Evolutionary conservation across 2,329 filamentous ascomycete genomes (phyloP).

Genomic region (Lecanicillium sp.): DNA sequence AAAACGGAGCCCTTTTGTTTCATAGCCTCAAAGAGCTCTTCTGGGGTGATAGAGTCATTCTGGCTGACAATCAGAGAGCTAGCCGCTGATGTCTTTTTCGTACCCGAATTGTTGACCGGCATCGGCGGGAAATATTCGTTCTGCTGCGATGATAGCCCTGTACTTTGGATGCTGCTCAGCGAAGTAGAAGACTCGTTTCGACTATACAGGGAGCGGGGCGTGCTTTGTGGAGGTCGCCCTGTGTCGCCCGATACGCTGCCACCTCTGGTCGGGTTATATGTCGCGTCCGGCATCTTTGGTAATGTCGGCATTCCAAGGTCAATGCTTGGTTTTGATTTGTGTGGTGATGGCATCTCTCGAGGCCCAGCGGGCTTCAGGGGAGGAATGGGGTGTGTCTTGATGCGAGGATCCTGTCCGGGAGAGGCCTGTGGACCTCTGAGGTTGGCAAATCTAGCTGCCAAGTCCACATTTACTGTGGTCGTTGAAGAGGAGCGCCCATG

Average conservation of each 20-base stretch:
- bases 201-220: conserved; percentile 55
- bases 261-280: conserved; percentile 72
- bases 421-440: conserved; percentile 37
- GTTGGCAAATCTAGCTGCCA: conserved; percentile 50
- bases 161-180: conserved; percentile 15
- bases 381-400: conserved; percentile 39
- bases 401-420: conserved; percentile 43
- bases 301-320: conserved; percentile 48
- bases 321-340: conserved; percentile 38
- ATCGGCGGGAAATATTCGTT: conserved; percentile 23
- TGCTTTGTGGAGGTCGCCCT: conserved; percentile 57
- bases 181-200: conserved; percentile 48
- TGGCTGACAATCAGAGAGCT: conserved; percentile 1
- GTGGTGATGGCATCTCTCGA: conserved; percentile 41
- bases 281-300: conserved; percentile 65
- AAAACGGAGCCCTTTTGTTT: conserved; percentile 54
- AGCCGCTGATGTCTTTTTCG: conserved; percentile 14
- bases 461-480: conserved; percentile 34
- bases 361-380: conserved; percentile 35
- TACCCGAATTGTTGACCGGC: conserved; percentile 1
- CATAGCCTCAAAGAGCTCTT: conserved; percentile 66
- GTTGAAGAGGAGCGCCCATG: conserved; percentile 18
- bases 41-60: conserved; percentile 52
- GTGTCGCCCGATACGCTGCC: conserved; percentile 59
- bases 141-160: conserved; percentile 20